Conservation (phyloP, 345 rosid species). For the Eucalyptus fibrosa region DNA sequence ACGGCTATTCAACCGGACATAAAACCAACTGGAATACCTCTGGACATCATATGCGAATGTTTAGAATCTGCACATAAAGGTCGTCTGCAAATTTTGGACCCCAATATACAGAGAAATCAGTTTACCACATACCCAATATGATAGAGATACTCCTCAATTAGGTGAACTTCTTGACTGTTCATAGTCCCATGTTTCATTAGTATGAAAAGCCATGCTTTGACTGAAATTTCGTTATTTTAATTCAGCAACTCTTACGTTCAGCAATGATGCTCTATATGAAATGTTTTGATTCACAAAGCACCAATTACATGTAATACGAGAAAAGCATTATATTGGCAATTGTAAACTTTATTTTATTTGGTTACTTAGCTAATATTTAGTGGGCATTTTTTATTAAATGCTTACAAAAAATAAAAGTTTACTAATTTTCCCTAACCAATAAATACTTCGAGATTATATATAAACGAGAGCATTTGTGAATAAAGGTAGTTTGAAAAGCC, state of each 20-base stretch:
- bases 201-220: not conserved
- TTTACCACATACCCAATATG: constrained; percentile 52
- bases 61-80: constrained; percentile 76
- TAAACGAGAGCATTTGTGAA: no score
- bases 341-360: no score
- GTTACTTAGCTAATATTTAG: no score
- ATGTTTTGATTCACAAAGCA: no score
- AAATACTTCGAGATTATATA: no score
- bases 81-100: constrained; percentile 81
- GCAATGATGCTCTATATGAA: constrained; percentile 46
- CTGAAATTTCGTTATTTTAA: not conserved
- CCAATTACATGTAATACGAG: no score
- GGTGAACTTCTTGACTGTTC: constrained; percentile 20
- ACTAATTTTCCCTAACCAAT: no score
- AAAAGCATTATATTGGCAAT: no score
- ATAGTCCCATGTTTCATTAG: not conserved
- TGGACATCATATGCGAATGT: constrained; percentile 78
- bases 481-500: no score
- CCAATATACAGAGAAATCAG: constrained; percentile 61
- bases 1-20: constrained; percentile 90
- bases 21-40: constrained; percentile 95
- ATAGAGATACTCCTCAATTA: constrained; percentile 45
- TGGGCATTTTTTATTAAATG: no score
- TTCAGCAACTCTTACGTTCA: constrained; percentile 64
- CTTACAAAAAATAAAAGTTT: no score